Base-by-base conservation (phyloP, 2,329 filamentous ascomycete genomes). In the Colletotrichum abscissum region DNA sequence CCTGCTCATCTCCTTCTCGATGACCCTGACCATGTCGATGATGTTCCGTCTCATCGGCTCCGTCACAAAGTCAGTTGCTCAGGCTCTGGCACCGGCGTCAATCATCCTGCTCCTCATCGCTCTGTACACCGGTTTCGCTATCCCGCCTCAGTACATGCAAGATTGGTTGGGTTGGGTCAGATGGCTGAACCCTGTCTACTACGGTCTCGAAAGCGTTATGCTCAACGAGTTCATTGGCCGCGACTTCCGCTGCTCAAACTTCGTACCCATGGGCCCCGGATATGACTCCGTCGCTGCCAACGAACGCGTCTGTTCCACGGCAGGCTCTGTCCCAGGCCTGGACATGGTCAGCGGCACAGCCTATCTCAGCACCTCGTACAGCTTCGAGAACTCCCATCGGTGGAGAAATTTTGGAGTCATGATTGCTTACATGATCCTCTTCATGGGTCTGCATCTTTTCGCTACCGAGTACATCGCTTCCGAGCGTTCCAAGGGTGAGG, bases 21-120 rank as follows among this genome's bases (percentile, higher is more conserved):
- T 87, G 11, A 91, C 89, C 0, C 78, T 93, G 74, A 85, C 86
- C 63, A 92, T 93, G 90, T 91, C 89, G 28, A 92, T 92, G 87
- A 83, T 92, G 72, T 93, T 93, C 85, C 87, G 91, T 1, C 67
- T 75, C 26, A 74, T 76, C 5, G 74, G 67, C 0, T 75, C 74
- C 88, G 58, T 84, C 3, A 87, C 87, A 1, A 86, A 86, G 63
- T 88, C 86, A 1, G 79, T 89, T 7, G 83, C 86, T 1, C 86
- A 89, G 77, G 88, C 88, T 14, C 84, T 89, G 81, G 84, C 87
- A 1, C 82, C 88, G 63, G 86, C 86, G 16, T 87, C 87, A 71
- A 82, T 89, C 4, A 80, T 89, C 22, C 84, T 90, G 4, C 49
- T 74, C 8, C 28, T 68, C 9, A 73, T 91, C 14, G 83, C 89